phyloP scores from a whole-genome alignment of 768 basidiomycete species.

The Sarcomyxa edulis region DNA sequence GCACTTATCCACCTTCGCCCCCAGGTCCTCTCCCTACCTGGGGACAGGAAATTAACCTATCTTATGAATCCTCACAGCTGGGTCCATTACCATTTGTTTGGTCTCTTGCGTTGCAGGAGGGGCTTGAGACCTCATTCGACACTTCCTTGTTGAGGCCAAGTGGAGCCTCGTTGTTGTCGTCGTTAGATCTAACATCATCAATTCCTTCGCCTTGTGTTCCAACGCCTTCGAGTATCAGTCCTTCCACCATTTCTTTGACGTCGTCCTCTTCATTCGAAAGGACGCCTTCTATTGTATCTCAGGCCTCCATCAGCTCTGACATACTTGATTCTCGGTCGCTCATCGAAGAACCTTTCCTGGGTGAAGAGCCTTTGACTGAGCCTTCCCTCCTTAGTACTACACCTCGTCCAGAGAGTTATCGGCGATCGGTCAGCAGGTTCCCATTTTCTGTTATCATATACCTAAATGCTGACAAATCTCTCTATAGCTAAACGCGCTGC shows the following conservation, averaged over 20 bases:
- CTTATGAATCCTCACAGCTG: constrained; percentile 77
- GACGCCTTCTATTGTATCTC: constrained; percentile 33
- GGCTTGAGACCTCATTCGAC: constrained; percentile 61
- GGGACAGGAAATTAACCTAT: constrained; percentile 59
- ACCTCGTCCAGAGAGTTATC: constrained; percentile 16
- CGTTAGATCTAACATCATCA: constrained; percentile 29
- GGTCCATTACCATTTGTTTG: constrained; percentile 61
- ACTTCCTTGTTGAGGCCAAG: constrained; percentile 71
- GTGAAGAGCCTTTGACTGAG: constrained; percentile 31
- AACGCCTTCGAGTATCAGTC: constrained; percentile 26
- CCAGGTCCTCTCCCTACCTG: constrained; percentile 33
- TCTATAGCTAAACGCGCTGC: constrained; percentile 35
- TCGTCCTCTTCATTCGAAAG: constrained; percentile 7
- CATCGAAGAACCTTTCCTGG: constrained; percentile 21
- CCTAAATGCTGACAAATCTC: too few relatives aligned
- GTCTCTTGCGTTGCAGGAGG: constrained; percentile 52
- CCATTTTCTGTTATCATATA: constrained; percentile 4
- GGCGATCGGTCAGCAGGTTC: constrained; percentile 28
- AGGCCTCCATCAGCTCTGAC: constrained; percentile 37
- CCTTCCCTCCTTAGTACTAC: constrained; percentile 56
- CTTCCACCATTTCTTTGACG: constrained; percentile 34
- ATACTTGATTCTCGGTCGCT: constrained; percentile 28
- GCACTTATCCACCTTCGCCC: constrained; percentile 16
- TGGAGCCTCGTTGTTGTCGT: constrained; percentile 36
- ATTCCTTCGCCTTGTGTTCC: constrained; percentile 21